These are phyloP conservation scores for Aotearoamyces nothofagi DNA, from an alignment of 2,329 filamentous ascomycete species.

Conservation along the genomic window DNA sequence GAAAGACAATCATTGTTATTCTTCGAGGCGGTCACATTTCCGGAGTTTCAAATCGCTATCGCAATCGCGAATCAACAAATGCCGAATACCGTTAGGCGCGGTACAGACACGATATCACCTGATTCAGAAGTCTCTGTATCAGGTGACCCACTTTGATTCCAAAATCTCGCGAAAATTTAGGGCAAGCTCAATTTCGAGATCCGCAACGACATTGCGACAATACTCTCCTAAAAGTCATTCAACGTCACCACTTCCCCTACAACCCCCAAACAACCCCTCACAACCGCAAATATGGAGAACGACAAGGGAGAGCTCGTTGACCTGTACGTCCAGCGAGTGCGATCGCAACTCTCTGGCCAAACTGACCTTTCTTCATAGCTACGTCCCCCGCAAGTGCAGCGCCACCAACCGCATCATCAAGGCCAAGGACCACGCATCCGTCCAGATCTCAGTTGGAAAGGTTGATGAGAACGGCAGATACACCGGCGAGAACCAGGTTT, in stretches of 20 bases:
- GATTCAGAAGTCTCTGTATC: too few species aligned
- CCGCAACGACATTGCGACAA: too few species aligned
- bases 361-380: constrained; percentile 50
- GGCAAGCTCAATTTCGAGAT: too few species aligned
- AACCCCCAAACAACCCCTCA: constrained; percentile 13
- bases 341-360: too few species aligned
- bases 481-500: constrained; percentile 93
- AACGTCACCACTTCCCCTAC: too few species aligned
- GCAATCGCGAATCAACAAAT: too few species aligned
- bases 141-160: neutral
- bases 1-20: too few species aligned
- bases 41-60: too few species aligned
- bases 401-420: constrained; percentile 99
- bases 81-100: too few species aligned
- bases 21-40: too few species aligned
- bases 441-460: constrained; percentile 94
- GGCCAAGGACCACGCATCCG: constrained; percentile 98
- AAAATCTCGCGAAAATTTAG: neutral
- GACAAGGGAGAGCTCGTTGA: constrained; percentile 99
- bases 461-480: constrained; percentile 95
- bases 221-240: too few species aligned
- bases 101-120: too few species aligned
- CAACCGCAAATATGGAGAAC: constrained; percentile 83
- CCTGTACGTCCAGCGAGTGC: constrained; percentile 72
- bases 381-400: constrained; percentile 97